Base-by-base conservation (phyloP, 768 basidiomycete genomes). In the Lentinula guzmanii region DNA sequence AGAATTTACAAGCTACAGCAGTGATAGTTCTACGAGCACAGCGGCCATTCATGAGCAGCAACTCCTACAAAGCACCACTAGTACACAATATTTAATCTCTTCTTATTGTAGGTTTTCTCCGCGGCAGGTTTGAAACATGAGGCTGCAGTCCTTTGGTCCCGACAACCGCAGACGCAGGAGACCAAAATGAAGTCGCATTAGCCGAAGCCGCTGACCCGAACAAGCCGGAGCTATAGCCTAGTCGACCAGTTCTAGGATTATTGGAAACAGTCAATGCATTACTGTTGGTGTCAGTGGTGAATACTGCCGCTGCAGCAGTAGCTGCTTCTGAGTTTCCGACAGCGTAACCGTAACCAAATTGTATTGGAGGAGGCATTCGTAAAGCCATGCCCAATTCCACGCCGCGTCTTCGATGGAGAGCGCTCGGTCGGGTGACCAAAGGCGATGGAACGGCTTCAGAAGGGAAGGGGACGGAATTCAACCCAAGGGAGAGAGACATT, bases 51-150 rank as follows among this genome's bases (percentile, higher is more conserved):
- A 52, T 52, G 28, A 31, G 16, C 51, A 21, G 34, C n/a, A 16
- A 7, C 21, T 10, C 16, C 10, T 2, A 13, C 33, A 10, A 5
- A 9, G 7, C 31, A 34, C 4, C 11, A 28, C 11, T 4, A 59
- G 18, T n/a, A 31, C 35, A 48, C 45, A 35, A 39, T 16, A 11
- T 33, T 41, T n/a, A 59, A 8, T n/a, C 48, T 31, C 41, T 58
- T 33, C 56, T 33, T 10, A 28, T 21, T 3, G 31, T 59, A 48
- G 46, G 46, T 24, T 59, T 59, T 16, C 58, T 46, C 8, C 58
- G 58, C 16, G 58, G 58, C 18, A 59, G 8, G 24, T 59, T 59
- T 8, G 58, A 59, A 34, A 59, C 31, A 59, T 59, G 58, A 18
- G 58, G 58, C 33, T 59, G 58, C 24, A 59, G n/a, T 33, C 58